Base-by-base conservation (phyloP, 2,329 filamentous ascomycete genomes). In the Cadophora malorum region DNA sequence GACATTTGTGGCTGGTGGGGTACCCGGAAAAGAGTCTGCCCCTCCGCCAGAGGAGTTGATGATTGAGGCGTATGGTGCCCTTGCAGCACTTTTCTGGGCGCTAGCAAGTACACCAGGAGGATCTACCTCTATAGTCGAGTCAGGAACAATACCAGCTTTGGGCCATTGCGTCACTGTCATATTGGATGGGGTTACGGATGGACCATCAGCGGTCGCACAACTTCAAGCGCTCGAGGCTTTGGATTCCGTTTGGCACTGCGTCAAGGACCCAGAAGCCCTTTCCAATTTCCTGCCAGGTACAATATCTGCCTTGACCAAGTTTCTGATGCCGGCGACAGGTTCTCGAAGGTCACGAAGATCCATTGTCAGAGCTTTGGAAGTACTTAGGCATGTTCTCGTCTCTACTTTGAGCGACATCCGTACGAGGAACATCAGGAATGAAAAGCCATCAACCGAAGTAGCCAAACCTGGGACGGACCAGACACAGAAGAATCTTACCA, bases 271-370 rank as follows among this genome's bases (percentile, higher is more conserved):
- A 58, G 86, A 91, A n/a, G 88, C 92, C 2, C 82, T 97, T 66
- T 92, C 93, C 10, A 94, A 88, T 69, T 96, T 99, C 75, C 83
- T 98, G 52, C 96, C 96, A 0, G 93, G 94, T 10, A 93, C 93
- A 0, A 87, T 97, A 0, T 98, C 96, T 3, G 88, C 89, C 0
- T 81, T 99, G 28, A 90, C 91, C 1, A 94, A 91, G 74, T 76
- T 72, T 68, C 82, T 93, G 0, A 80, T 97, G 62, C 90, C 91
- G 4, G 88, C 88, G 0, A 91, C 90, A 0, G 87, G 86, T 50
- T 84, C 85, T 72, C 83, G 87, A 60, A 82, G 87, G 41, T 83
- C 85, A 59, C 89, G 85, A 72, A 86, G 84, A 50, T 85, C 96
- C 0, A 81, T 98, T 7, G 81, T 89, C 28, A 81, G 81, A 65